Percentiles rank a stretch among this genome's conserved stretches.
phyloP scores from a whole-genome alignment of 371 early-diverging fungal genomes.

The Globomyces sp. region DNA sequence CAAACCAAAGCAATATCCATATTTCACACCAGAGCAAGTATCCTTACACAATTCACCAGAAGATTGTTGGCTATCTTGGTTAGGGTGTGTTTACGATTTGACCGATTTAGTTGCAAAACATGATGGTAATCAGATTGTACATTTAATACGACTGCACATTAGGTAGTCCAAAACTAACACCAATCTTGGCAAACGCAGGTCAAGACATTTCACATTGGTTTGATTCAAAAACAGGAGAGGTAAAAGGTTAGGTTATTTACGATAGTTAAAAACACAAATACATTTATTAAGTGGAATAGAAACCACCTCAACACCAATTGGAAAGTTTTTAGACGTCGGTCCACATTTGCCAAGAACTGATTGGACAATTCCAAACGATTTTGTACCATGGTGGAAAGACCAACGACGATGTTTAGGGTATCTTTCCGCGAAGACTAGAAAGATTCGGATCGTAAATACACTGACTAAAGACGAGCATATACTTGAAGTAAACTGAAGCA shows the following conservation, averaged over 20 bases:
- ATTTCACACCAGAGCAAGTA: conserved; percentile 54
- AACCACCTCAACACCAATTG: conserved; percentile 47
- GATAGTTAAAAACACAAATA: conserved; percentile 42
- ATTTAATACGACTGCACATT: not conserved
- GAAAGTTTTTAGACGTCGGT: conserved; percentile 48
- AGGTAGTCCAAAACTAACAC: conserved; percentile 43
- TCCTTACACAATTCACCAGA: conserved; percentile 43
- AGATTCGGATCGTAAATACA: conserved; percentile 50
- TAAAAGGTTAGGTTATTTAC: conserved; percentile 18
- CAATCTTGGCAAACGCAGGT: conserved; percentile 53
- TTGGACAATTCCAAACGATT: conserved; percentile 28
- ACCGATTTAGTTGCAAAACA: conserved; percentile 37
- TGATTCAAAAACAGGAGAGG: conserved; percentile 44
- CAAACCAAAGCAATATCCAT: conserved; percentile 19
- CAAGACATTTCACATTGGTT: conserved; percentile 60
- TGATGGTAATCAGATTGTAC: conserved; percentile 24
- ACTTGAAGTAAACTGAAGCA: conserved; percentile 34
- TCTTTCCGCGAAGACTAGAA: conserved; percentile 41
- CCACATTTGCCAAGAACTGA: conserved; percentile 45
- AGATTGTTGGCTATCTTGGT: conserved; percentile 56
- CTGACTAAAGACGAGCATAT: conserved; percentile 52
- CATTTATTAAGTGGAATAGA: conserved; percentile 43
- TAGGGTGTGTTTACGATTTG: conserved; percentile 53
- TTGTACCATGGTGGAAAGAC: conserved; percentile 52
- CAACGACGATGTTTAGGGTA: conserved; percentile 41